Base-by-base conservation (phyloP, 805 yeast genomes). In the Hanseniaspora jakobsenii region DNA sequence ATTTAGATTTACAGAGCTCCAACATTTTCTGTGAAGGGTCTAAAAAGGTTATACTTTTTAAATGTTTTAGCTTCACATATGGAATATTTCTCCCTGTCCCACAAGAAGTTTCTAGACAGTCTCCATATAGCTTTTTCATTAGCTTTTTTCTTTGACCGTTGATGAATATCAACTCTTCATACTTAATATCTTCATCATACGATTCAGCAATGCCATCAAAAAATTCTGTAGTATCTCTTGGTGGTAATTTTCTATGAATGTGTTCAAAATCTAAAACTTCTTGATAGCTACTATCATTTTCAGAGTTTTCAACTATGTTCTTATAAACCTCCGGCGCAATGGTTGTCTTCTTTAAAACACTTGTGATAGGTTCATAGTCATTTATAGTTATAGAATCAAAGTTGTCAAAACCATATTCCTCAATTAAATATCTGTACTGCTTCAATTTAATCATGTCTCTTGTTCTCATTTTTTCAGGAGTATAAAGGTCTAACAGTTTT, bases 1-100 rank as follows among this genome's bases (percentile, higher is more conserved):
- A 89, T 63, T 85, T 85, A 49, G 75, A 70, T 53, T 75, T 72
- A 0, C 95, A 72, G 10, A 78, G 70, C 52, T 81, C 82, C 65
- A 91, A 77, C 98, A 91, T 91, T 47, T 79, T 76, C 36, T 67
- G 59, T 0, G 96, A 81, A 1, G 95, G 72, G 59, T 91, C 98
- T 38, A 87, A 62, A 53, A 82, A 84, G 0, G 97, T 89, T 30
- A 84, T 72, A 0, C 95, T 81, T 38, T 71, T 69, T 24, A 89
- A 64, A 22, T 66, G 58, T 1, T 72, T 67, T 17, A 77, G 72
- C 43, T 78, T 71, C 52, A 85, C 62, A 57, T 79, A 87, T 38
- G 79, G 77, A 47, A 89, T 72, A 58, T 91, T 91, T 61, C 97
- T 72, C 6, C 98, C 97, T 0, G 98, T 91, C 48, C 98, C 98